These are phyloP conservation scores for Vitis cinerea DNA, from an alignment of 164 flowering plant genomes.

Conservation along the genomic window DNA sequence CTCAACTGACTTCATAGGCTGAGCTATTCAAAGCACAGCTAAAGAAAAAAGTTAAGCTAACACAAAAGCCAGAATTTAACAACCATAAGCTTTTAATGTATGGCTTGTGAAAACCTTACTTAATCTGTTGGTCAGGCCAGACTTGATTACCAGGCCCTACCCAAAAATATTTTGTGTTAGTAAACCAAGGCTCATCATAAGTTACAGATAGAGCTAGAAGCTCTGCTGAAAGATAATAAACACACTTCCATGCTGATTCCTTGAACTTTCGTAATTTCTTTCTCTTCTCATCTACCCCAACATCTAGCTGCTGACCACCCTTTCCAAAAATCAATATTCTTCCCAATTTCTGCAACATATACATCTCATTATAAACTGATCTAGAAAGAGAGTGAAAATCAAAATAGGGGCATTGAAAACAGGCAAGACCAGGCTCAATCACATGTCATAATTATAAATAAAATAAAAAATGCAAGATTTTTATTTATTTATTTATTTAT, in stretches of 20 bases:
- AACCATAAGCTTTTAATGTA: not conserved
- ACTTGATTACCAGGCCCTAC: conserved; percentile 88
- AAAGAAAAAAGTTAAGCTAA: not conserved
- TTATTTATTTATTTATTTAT: too few relatives aligned
- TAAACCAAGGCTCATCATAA: conserved; percentile 95
- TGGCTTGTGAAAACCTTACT: conserved; percentile 47
- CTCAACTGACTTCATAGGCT: conserved; percentile 3
- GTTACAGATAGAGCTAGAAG: conserved; percentile 73
- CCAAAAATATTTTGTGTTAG: conserved; percentile 71
- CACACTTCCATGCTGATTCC: conserved; percentile 95
- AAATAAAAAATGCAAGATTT: too few relatives aligned
- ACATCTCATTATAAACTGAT: not conserved
- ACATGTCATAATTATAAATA: too few relatives aligned
- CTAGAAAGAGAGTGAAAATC: not conserved
- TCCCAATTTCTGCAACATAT: conserved; percentile 63
- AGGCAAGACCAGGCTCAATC: too few relatives aligned
- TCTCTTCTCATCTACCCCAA: conserved; percentile 35
- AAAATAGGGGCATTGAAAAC: not conserved
- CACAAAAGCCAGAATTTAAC: not conserved
- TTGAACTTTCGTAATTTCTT: conserved; percentile 81
- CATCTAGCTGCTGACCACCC: conserved; percentile 25
- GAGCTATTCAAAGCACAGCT: not conserved
- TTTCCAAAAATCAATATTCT: conserved; percentile 57
- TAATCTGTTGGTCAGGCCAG: conserved; percentile 90
- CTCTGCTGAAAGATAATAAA: conserved; percentile 91